Evolutionary conservation across 2,329 filamentous ascomycete genomes (phyloP).

Genomic region (Cadophora sp.): DNA sequence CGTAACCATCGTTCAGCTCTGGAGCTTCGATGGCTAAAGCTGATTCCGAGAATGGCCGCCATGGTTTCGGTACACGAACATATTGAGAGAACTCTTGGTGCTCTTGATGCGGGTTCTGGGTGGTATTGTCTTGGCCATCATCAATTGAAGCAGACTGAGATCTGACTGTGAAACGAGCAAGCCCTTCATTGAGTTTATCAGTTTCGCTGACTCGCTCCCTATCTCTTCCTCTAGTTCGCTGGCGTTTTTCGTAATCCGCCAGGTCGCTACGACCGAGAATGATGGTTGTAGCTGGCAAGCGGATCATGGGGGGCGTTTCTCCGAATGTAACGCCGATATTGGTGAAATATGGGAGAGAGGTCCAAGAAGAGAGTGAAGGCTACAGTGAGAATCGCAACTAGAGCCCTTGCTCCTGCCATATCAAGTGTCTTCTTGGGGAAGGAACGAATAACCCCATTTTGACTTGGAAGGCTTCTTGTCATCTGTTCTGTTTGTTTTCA

Average conservation of each 20-base stretch:
- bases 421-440: not conserved
- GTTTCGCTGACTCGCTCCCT: constrained; percentile 8
- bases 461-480: not conserved
- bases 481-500: too few relatives aligned
- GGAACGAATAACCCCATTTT: not conserved
- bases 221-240: constrained; percentile 20
- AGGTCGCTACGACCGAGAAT: constrained; percentile 37
- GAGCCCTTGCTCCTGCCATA: not conserved
- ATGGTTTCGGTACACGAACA: not conserved
- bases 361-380: not conserved
- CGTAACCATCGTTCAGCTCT: not conserved
- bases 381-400: not conserved
- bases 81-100: not conserved
- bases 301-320: constrained; percentile 37
- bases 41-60: not conserved
- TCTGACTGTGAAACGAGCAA: constrained; percentile 20
- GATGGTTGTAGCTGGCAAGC: constrained; percentile 37
- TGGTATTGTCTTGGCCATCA: not conserved
- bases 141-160: not conserved
- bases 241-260: constrained; percentile 36
- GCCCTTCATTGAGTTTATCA: constrained; percentile 13
- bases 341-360: not conserved
- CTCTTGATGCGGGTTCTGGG: not conserved
- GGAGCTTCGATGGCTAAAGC: not conserved
- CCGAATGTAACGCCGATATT: not conserved